Evolutionary conservation across 2,329 filamentous ascomycete species (phyloP), one percentile per base, ranked within the genome.

Genomic region (Penicillium vulpinum): DNA sequence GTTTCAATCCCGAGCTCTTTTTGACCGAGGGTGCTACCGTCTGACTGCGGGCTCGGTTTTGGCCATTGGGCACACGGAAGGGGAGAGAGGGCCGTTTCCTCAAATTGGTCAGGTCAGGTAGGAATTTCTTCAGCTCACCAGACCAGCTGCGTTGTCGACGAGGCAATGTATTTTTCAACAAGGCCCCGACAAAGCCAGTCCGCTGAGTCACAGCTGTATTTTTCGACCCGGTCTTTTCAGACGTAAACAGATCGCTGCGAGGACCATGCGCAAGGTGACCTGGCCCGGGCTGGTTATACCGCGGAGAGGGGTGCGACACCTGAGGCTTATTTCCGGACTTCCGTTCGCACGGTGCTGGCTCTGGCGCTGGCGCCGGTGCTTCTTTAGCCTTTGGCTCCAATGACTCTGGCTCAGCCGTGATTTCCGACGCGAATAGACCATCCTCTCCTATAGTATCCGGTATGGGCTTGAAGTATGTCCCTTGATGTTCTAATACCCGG

Each of bases 401-500:
- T 5, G 65, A 51, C 18, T 74, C 72, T 1, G 73, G 72, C 59
- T 75, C 73, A 22, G 65, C 65, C 2, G 71, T 73, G 21, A 75
- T 55, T 33, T 71, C 62, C 10, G 63, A 58, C 5, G 65, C 58
- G 59, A 70, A 73, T 8, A 73, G 62, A 26, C 64, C 70, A 52
- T 70, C 68, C 21, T 68, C 62, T 41, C 57, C 68, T 56, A 65
- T 56, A 11, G 66, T 61, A 48, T 77, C 71, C 50, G 73, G 74
- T 38, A 73, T 68, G 3, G 57, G 40, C 3, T 76, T 74, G 58
- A 85, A 84, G 62, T 83, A 80, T 16, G 70, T 77, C 4, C 78
- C 79, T 31, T 74, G 73, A 21, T 77, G 73, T 58, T 83, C 81
- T 63, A 87, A 72, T 2, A 79, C 80, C 2, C 81, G 80, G n/a